phyloP scores from a whole-genome alignment of 352 stramenopile species.

The Phytophthora kernoviae region DNA sequence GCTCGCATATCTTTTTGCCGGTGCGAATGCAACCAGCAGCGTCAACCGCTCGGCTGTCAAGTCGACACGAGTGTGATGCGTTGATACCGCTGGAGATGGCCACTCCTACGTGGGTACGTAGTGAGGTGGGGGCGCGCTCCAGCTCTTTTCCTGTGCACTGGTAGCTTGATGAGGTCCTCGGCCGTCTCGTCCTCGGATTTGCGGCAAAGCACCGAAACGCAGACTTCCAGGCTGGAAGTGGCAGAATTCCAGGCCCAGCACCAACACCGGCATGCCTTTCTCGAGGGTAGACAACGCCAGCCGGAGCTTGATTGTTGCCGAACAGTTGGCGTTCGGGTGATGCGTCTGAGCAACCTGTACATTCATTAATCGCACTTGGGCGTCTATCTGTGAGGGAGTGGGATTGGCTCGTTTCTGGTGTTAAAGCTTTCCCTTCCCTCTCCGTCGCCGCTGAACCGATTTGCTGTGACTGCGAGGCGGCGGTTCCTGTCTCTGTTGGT shows the following conservation, averaged over 20 bases:
- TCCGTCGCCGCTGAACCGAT: constrained; percentile 6
- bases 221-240: constrained; percentile 1
- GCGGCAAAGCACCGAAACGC: not conserved
- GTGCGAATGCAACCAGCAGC: too few relatives aligned
- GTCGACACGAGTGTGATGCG: too few relatives aligned
- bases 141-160: not conserved
- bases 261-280: not conserved
- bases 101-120: too few relatives aligned
- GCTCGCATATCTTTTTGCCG: too few relatives aligned
- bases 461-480: constrained; percentile 31
- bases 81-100: too few relatives aligned
- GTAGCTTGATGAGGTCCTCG: not conserved
- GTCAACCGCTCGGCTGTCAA: too few relatives aligned
- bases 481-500: constrained; percentile 29
- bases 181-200: not conserved
- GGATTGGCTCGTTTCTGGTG: not conserved
- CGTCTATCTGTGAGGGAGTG: not conserved
- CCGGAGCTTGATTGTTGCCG: not conserved
- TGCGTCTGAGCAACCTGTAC: too few relatives aligned
- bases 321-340: too few relatives aligned
- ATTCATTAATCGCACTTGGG: too few relatives aligned
- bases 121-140: not conserved
- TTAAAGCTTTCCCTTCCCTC: constrained; percentile 5
- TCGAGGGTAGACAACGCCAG: too few relatives aligned
- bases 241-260: not conserved